phyloP scores from a whole-genome alignment of 176 grass and related monocot genomes.

The Elymus sibiricus region DNA sequence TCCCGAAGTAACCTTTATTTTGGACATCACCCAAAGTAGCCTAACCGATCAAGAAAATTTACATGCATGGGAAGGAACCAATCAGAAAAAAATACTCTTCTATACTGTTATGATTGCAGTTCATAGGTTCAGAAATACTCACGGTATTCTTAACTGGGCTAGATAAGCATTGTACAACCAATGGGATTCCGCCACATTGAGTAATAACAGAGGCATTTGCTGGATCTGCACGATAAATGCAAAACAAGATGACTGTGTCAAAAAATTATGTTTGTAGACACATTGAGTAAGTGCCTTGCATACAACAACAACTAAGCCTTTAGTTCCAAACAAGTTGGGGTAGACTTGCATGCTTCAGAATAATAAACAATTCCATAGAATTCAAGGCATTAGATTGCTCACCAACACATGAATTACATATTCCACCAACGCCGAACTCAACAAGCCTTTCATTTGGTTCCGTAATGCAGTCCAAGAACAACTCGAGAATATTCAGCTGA shows the following conservation, averaged over 20 bases:
- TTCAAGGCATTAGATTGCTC: slow-evolving; percentile 11
- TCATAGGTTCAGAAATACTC: slow-evolving; percentile 40
- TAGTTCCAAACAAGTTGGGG: too few relatives aligned
- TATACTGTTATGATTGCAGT: background rate
- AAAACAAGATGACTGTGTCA: background rate
- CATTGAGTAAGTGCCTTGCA: background rate
- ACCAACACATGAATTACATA: slow-evolving; percentile 83
- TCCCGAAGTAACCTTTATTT: background rate
- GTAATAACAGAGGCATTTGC: slow-evolving; percentile 71
- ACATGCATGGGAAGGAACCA: background rate
- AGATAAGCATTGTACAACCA: slow-evolving; percentile 89
- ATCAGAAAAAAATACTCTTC: background rate
- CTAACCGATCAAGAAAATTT: background rate
- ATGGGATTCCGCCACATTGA: slow-evolving; percentile 69
- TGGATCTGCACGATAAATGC: slow-evolving; percentile 52
- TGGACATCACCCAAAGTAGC: background rate
- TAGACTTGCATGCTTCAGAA: background rate
- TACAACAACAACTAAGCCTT: too few relatives aligned
- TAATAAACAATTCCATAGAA: background rate
- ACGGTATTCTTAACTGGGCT: slow-evolving; percentile 85
- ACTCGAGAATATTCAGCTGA: slow-evolving; percentile 88
- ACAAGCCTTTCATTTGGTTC: slow-evolving; percentile 90
- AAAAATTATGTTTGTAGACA: background rate
- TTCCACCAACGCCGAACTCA: slow-evolving; percentile 76
- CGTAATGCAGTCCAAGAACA: slow-evolving; percentile 93